phyloP scores from a whole-genome alignment of 2,329 filamentous ascomycete species.

The Alternaria brassicicola region DNA sequence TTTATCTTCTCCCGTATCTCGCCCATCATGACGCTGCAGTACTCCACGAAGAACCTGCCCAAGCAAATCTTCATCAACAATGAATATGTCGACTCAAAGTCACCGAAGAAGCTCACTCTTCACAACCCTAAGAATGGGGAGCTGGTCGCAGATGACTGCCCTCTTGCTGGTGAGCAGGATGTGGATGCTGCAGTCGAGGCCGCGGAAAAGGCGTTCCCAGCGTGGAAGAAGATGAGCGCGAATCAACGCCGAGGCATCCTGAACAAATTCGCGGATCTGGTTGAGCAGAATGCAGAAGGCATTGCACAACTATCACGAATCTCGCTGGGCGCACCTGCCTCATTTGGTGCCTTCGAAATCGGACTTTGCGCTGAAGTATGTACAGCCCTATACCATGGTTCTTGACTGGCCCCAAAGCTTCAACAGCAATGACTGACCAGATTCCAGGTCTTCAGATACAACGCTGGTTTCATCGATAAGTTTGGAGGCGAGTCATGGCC shows the following conservation, averaged over 20 bases:
- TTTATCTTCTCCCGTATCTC: background rate
- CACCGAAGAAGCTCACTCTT: constrained; percentile 55
- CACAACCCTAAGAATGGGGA: constrained; percentile 58
- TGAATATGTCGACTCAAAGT: constrained; percentile 48
- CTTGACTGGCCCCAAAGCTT: background rate
- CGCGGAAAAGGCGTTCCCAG: constrained; percentile 57
- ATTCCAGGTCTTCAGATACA: constrained; percentile 41
- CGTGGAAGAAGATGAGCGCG: constrained; percentile 46
- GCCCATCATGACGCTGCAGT: constrained; percentile 38
- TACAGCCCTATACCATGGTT: constrained; percentile 12
- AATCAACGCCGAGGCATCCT: constrained; percentile 38
- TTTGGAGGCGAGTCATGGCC: constrained; percentile 47
- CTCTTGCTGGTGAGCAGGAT: constrained; percentile 51
- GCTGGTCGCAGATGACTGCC: constrained; percentile 57
- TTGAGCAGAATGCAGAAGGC: constrained; percentile 31
- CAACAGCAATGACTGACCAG: constrained; percentile 12
- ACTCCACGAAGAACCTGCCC: constrained; percentile 46
- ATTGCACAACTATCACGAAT: constrained; percentile 50
- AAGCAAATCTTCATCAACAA: constrained; percentile 51
- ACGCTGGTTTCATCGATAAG: constrained; percentile 45
- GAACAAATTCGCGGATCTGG: constrained; percentile 42
- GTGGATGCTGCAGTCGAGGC: constrained; percentile 57
- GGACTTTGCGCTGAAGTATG: constrained; percentile 45
- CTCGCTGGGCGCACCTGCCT: constrained; percentile 54
- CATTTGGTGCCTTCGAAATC: constrained; percentile 55